Evolutionary conservation across 768 basidiomycete species (phyloP).

Genomic region (Tricholoma furcatifolium): DNA sequence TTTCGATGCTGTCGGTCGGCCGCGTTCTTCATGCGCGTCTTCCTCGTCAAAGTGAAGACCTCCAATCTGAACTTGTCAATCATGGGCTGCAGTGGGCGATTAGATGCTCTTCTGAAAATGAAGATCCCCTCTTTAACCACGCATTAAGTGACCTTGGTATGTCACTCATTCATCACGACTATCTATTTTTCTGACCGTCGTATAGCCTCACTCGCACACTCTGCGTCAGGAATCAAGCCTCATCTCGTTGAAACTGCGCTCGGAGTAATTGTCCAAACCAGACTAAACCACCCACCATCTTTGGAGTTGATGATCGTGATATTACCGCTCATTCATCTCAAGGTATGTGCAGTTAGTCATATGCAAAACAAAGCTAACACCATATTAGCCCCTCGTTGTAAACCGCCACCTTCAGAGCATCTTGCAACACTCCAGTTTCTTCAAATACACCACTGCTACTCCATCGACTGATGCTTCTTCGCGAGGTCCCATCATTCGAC

Average conservation of each 20-base stretch:
- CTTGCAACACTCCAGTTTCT: conserved; percentile 68
- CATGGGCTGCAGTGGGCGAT: conserved; percentile 55
- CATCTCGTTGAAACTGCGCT: conserved; percentile 74
- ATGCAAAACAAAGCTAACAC: not conserved
- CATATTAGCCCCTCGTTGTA: conserved; percentile 58
- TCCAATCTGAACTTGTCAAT: conserved; percentile 37
- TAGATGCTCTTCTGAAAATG: conserved; percentile 38
- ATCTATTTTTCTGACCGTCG: conserved; percentile 8
- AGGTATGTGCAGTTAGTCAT: conserved; percentile 41
- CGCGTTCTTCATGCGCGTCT: conserved; percentile 18
- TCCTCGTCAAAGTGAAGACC: conserved; percentile 20
- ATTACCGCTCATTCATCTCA: conserved; percentile 47
- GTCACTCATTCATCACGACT: conserved; percentile 15
- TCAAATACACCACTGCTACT: conserved; percentile 35
- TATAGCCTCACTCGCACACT: conserved; percentile 30
- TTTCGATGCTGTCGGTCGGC: conserved; percentile 32
- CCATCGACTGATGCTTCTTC: conserved; percentile 22
- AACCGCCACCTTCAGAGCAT: conserved; percentile 77
- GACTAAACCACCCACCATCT: conserved; percentile 41
- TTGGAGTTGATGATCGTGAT: conserved; percentile 44
- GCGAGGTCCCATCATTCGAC: conserved; percentile 48
- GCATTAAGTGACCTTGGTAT: conserved; percentile 38
- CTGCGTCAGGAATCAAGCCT: conserved; percentile 38
- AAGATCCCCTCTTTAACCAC: conserved; percentile 15
- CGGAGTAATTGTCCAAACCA: conserved; percentile 58